A percentile compares a stretch with the other conserved stretches of the same genome.
Evolutionary conservation across 169 alveolate species (phyloP).

Genomic region (Cardiosporidium cionae): DNA sequence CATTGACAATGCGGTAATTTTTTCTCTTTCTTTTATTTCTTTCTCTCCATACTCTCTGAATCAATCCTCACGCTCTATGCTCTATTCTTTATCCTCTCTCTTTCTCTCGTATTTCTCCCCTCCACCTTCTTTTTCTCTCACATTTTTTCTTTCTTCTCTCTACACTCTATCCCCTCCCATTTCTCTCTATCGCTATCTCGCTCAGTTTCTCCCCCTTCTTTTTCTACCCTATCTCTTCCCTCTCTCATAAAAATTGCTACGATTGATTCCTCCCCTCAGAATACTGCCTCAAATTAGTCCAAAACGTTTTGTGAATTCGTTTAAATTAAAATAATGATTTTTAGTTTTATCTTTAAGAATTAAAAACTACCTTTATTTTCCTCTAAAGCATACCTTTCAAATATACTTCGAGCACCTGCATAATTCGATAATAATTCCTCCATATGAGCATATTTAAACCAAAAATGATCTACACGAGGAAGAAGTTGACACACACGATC

Average conservation of each 20-base stretch:
- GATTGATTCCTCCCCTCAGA: no score
- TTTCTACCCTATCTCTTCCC: neutral
- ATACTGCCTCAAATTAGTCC: no score
- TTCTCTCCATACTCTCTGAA: no score
- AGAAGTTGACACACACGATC: constrained; percentile 91
- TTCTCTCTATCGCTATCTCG: neutral
- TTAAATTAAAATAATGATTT: no score
- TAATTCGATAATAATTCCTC: constrained; percentile 94
- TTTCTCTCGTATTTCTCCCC: no score
- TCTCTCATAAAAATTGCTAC: no score
- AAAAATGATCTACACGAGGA: constrained; percentile 95
- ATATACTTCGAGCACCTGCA: constrained; percentile 85
- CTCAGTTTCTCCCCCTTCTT: neutral
- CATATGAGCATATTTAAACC: constrained; percentile 97
- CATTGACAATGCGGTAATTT: neutral
- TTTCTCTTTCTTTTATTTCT: neutral
- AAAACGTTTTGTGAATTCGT: no score
- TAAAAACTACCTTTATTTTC: neutral
- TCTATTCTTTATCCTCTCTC: neutral
- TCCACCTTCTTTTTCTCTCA: no score
- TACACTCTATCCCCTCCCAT: neutral
- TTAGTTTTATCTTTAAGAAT: neutral
- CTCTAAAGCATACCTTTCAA: constrained; percentile 43
- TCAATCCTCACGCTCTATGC: no score
- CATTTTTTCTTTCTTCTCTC: neutral